Base-by-base conservation (phyloP, 2,329 filamentous ascomycete genomes). In the Hypoxylon sp. region DNA sequence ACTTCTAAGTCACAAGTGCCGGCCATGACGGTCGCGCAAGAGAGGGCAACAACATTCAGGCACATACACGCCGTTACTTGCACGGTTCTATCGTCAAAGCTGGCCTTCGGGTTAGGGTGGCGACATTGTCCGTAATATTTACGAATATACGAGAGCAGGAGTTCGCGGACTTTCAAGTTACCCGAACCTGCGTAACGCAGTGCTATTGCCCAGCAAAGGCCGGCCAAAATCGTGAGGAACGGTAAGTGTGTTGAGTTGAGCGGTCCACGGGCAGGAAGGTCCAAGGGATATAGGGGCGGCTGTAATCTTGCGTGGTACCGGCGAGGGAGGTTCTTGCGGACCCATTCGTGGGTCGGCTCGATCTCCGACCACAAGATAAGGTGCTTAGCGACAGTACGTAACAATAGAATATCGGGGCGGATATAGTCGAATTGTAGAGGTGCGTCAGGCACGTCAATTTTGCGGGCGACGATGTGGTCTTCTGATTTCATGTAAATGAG, bases 401-500 rank as follows among this genome's bases (percentile, higher is more conserved):
- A 84, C 5, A 99, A 87, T 68, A 99, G 91, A 42, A 97, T 89
- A 75, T 99, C 96, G 0, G 96, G 96, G 2, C 96, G 89, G 16
- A 98, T 91, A 75, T 98, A 97, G 76, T 98, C 96, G 76, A 97
- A 98, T 71, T 98, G 94, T 32, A 96, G 85, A 24, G 92, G 81
- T 0, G 96, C 96, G 69, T 97, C 91, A 0, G 96, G 96, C 0
- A 98, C 89, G 76, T 98, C 93, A 54, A 99, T 90, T 81, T 97
- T 98, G 59, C 90, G 88, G 2, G 96, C 96, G 18, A 99, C 87
- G 14, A 92, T 89, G 63, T 88, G 85, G 75, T 99, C 93, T 68
- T 96, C 93, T 0, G 95, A 96, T 79, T 98, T 98, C 93, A 99
- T 96, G 78, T 95, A 99, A 30, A 99, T 95, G 56, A 99, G 85